Evolutionary conservation across 2,329 filamentous ascomycete genomes (phyloP), one percentile per base, ranked within the genome.

Genomic region (Aspergillus floridensis): DNA sequence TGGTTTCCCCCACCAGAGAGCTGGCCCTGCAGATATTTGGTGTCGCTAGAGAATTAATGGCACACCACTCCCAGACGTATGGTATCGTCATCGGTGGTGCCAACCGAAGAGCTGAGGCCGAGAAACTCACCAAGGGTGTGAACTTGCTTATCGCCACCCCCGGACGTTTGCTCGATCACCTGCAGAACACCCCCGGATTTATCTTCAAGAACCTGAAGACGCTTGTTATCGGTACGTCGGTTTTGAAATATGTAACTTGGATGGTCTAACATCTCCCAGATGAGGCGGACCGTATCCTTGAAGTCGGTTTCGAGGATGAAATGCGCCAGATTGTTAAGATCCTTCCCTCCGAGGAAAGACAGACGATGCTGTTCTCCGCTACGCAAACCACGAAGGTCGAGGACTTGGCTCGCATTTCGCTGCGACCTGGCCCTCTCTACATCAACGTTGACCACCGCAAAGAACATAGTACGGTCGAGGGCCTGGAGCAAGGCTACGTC

Each of bases 371-470:
- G n/a, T 99, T 99, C 82, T 97, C 92, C 14, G 95, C 95, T 14
- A 99, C 95, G 4, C 95, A 98, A 77, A 99, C 95, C 3, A 98
- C 93, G 58, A 98, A 99, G 79, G 95, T 99, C 66, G 93, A 98
- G 78, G 95, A 99, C 76, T 83, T 99, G 57, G 95, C 95, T 1
- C 85, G 95, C 64, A 96, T 99, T 72, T 99, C 95, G 4, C 83
- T 99, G 51, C 87, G 92, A 38, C 89, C 92, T 0, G 93, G 93
- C 2, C 95, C 95, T 1, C 81, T 99, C 12, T 98, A 97, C 78
- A 95, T 99, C 82, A 97, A 98, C 72, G 95, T 99, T 59, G 93
- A 98, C 72, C 86, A 96, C 75, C 82, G 88, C 70, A 90, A 96
- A 79, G 88, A 96, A 76, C 90, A 91, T 78, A 92, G 89, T 71